Evolutionary conservation across 2,329 filamentous ascomycete genomes (phyloP).

Genomic region (Aspergillus texensis): DNA sequence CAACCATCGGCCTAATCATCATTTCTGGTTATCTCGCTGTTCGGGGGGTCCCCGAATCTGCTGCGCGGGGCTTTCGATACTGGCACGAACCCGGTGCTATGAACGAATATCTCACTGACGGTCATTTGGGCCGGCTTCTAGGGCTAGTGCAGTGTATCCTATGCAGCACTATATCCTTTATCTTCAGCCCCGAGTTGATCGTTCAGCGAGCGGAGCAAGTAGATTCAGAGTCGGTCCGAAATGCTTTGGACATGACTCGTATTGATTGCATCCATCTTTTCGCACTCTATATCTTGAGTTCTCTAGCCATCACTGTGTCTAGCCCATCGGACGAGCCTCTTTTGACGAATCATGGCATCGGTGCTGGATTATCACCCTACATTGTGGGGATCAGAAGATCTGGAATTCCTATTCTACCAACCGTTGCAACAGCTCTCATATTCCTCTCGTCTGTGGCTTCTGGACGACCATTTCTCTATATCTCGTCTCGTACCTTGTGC

Average conservation of each 20-base stretch:
- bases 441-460: slow-evolving; percentile 77
- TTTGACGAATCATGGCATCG: slow-evolving; percentile 56
- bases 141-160: slow-evolving; percentile 55
- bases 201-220: slow-evolving; percentile 59
- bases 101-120: slow-evolving; percentile 50
- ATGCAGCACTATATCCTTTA: slow-evolving; percentile 55
- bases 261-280: slow-evolving; percentile 60
- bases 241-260: slow-evolving; percentile 56
- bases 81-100: slow-evolving; percentile 53
- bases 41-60: slow-evolving; percentile 52
- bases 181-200: slow-evolving; percentile 57
- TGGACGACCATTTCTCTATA: slow-evolving; percentile 76
- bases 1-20: slow-evolving; percentile 52
- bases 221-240: slow-evolving; percentile 49
- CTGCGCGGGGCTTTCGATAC: slow-evolving; percentile 54
- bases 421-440: slow-evolving; percentile 74
- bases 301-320: slow-evolving; percentile 61
- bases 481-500: slow-evolving; percentile 67
- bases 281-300: slow-evolving; percentile 60
- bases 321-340: slow-evolving; percentile 59
- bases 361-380: slow-evolving; percentile 54
- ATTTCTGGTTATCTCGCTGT: slow-evolving; percentile 56
- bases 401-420: slow-evolving; percentile 63
- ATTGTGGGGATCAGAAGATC: slow-evolving; percentile 51
- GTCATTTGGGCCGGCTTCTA: slow-evolving; percentile 52